Base-by-base conservation (phyloP, 148 eudicot genomes). In the Spergularia marina region DNA sequence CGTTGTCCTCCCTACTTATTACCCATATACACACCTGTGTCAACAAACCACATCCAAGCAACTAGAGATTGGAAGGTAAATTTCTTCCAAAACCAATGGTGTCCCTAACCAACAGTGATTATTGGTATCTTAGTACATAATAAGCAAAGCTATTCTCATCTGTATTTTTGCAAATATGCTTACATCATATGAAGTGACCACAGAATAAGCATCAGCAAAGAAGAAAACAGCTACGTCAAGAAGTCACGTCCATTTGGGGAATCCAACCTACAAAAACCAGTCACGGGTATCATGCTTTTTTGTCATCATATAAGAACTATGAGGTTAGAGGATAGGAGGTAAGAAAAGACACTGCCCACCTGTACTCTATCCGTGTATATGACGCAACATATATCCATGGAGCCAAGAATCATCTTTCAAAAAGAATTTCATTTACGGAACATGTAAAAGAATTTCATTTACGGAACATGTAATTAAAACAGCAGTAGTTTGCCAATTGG, bases 161-260 rank as follows among this genome's bases (percentile, higher is more conserved):
- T 20, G 18, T 23, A 39, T 58, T 58, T 21, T 47, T 15, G 12
- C 55, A 23, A 68, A 68, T 49, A 76, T 57, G 79, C 47, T 58
- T 57, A 68, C 65, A 20, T 56, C 53, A 66, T 44, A 65, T 39
- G 56, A 65, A 54, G 53, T 17, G 56, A 44, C 72, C 51, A 57
- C 56, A 76, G 14, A 30, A 34, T 23, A 44, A 64, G 44, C 61
- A 55, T 74, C 7, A 44, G 49, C 49, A 34, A 30, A 75, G 49
- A 56, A 67, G 56, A 10, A 34, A 62, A 57, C 52, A 76, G 56
- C 20, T 56, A 55, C 47, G 6, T 65, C 36, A 44, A 44, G 73
- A 76, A 67, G 78, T 63, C 65, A 56, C 47, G 18, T 23, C 64
- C 57, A 66, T 62, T 55, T 68, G 44, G 73, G 70, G 78, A 76